Percentiles rank a stretch among this genome's conserved stretches.
Evolutionary conservation across 108 stramenopile species (phyloP).

Genomic region (Schizochytrium sp.): DNA sequence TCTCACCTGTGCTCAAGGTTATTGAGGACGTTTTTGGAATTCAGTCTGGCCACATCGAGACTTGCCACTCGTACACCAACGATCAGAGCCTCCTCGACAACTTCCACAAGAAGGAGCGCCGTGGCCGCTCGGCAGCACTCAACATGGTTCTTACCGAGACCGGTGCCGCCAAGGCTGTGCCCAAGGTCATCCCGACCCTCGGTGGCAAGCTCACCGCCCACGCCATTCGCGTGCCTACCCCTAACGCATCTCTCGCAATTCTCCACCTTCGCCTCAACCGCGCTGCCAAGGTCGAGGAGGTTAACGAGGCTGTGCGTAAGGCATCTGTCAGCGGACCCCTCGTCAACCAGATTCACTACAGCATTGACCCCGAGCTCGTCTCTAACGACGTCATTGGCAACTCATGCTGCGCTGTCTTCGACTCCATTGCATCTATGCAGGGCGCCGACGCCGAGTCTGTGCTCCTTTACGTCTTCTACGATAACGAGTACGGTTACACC

Average conservation of each 20-base stretch:
- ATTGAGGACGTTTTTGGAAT: constrained; percentile 61
- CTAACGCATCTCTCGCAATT: constrained; percentile 61
- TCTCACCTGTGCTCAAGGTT: constrained; percentile 63
- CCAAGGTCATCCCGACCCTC: constrained; percentile 59
- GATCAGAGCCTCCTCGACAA: constrained; percentile 62
- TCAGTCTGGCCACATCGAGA: constrained; percentile 63
- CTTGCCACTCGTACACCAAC: constrained; percentile 65
- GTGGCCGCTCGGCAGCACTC: constrained; percentile 60
- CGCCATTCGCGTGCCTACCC: constrained; percentile 66
- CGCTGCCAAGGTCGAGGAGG: background rate
- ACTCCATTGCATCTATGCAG: constrained; percentile 52
- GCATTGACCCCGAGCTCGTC: constrained; percentile 61
- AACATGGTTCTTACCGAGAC: constrained; percentile 65
- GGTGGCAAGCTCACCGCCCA: constrained; percentile 62
- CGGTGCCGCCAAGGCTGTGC: constrained; percentile 62
- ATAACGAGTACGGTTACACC: constrained; percentile 67
- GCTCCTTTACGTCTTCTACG: constrained; percentile 61
- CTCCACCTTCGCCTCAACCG: constrained; percentile 47
- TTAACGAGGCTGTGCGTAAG: constrained; percentile 23
- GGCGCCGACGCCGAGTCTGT: constrained; percentile 29
- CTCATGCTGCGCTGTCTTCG: constrained; percentile 32
- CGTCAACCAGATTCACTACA: constrained; percentile 63
- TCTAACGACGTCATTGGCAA: constrained; percentile 64
- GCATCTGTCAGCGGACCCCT: constrained; percentile 49
- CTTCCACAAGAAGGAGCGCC: constrained; percentile 61